These are phyloP conservation scores for Casaregolazyma suthepensis DNA, from an alignment of 1,139 yeast genomes.

Conservation along the genomic window DNA sequence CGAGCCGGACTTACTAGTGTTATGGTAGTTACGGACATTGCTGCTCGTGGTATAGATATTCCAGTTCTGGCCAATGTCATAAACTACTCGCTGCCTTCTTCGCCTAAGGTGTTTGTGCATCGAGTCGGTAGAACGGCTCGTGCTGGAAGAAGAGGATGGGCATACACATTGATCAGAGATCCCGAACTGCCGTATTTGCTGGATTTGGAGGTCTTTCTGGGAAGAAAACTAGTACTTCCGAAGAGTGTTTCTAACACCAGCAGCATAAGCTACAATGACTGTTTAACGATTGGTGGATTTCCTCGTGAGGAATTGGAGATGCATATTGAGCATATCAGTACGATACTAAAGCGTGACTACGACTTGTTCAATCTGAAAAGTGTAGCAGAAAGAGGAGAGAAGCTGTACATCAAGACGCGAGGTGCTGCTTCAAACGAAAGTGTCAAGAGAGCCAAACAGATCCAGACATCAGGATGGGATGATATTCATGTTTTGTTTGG, in stretches of 20 bases:
- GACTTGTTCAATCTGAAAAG: constrained; percentile 61
- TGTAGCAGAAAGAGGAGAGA: constrained; percentile 84
- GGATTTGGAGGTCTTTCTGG: constrained; percentile 86
- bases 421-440: constrained; percentile 83
- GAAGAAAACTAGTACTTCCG: constrained; percentile 63
- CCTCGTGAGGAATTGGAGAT: constrained; percentile 71
- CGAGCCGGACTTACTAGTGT: constrained; percentile 75
- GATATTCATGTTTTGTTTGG: constrained; percentile 67
- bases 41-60: constrained; percentile 99
- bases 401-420: constrained; percentile 77
- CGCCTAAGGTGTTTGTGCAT: constrained; percentile 90
- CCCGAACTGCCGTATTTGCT: constrained; percentile 82
- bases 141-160: constrained; percentile 98
- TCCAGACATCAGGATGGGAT: constrained; percentile 77
- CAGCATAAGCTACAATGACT: constrained; percentile 57
- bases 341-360: constrained; percentile 55
- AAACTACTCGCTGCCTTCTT: constrained; percentile 83
- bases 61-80: constrained; percentile 93
- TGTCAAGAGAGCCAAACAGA: constrained; percentile 75
- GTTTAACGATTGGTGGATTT: constrained; percentile 76
- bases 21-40: constrained; percentile 95
- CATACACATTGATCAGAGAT: constrained; percentile 82
- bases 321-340: constrained; percentile 65
- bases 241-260: constrained; percentile 38
- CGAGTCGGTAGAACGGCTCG: constrained; percentile 99